These are phyloP conservation scores for Tricholomella constricta DNA, from an alignment of 768 basidiomycete genomes.

Conservation along the genomic window DNA sequence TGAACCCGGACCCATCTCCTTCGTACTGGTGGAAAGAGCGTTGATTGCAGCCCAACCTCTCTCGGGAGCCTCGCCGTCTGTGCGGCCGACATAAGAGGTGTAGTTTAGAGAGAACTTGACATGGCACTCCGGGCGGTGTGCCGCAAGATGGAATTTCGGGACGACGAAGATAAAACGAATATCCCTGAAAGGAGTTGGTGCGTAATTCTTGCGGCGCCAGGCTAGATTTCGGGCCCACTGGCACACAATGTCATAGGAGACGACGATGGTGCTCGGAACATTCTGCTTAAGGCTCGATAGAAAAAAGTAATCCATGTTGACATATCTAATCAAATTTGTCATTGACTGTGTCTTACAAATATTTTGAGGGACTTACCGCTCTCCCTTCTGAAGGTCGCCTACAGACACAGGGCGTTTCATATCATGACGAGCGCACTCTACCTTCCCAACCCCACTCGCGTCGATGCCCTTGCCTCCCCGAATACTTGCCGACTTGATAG, in stretches of 20 bases:
- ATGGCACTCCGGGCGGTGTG: slow-evolving; percentile 27
- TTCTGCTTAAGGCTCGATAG: slow-evolving; percentile 20
- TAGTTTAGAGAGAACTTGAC: slow-evolving; percentile 26
- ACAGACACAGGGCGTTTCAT: too few relatives aligned
- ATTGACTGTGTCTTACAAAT: too few relatives aligned
- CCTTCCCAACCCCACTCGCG: slow-evolving; percentile 21
- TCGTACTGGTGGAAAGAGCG: slow-evolving; percentile 16
- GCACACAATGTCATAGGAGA: slow-evolving; percentile 32
- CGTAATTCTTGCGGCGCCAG: slow-evolving; percentile 12
- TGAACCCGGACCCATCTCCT: slow-evolving; percentile 29
- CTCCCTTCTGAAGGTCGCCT: slow-evolving; percentile 13
- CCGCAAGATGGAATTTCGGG: slow-evolving; percentile 33
- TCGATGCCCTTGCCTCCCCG: too few relatives aligned
- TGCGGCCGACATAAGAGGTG: slow-evolving; percentile 6
- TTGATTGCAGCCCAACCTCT: slow-evolving; percentile 27
- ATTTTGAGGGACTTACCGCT: not conserved
- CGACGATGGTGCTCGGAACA: slow-evolving; percentile 4
- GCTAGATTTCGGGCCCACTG: slow-evolving; percentile 29
- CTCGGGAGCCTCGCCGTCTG: slow-evolving; percentile 22
- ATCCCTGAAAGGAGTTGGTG: not conserved
- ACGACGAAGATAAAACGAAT: slow-evolving; percentile 15
- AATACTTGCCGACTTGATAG: too few relatives aligned
- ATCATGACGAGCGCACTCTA: slow-evolving; percentile 21
- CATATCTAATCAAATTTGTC: too few relatives aligned
- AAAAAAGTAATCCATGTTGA: slow-evolving; percentile 28